Percentiles rank a stretch among this genome's conserved stretches.
These are phyloP conservation scores for Ramalina intermedia DNA, from an alignment of 495 filamentous ascomycete species.

Conservation along the genomic window DNA sequence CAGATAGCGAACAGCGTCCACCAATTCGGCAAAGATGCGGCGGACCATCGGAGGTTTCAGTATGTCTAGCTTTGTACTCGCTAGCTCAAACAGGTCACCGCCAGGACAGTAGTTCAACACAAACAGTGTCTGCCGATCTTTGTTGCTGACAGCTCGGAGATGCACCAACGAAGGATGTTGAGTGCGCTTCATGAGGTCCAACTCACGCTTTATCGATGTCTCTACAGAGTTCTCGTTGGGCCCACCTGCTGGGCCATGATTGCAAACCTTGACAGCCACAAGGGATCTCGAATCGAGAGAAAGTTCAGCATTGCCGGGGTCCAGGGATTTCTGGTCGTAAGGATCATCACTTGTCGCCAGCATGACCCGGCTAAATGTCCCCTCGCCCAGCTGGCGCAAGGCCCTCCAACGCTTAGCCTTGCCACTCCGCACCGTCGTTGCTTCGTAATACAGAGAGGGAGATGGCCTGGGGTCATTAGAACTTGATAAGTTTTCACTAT, in stretches of 20 bases:
- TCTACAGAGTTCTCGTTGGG: slow-evolving; percentile 82
- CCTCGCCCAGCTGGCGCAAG: slow-evolving; percentile 70
- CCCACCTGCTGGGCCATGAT: slow-evolving; percentile 83
- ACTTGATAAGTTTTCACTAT: slow-evolving; percentile 17
- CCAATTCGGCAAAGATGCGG: slow-evolving; percentile 80
- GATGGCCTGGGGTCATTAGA: slow-evolving; percentile 16
- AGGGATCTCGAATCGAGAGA: slow-evolving; percentile 48
- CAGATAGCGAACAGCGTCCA: slow-evolving; percentile 72
- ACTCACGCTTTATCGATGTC: slow-evolving; percentile 80
- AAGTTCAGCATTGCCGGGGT: slow-evolving; percentile 30
- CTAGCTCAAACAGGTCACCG: slow-evolving; percentile 89
- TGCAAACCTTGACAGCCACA: slow-evolving; percentile 90
- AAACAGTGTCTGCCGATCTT: slow-evolving; percentile 64
- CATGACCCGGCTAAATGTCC: slow-evolving; percentile 89
- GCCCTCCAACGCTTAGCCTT: slow-evolving; percentile 56
- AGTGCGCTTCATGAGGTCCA: slow-evolving; percentile 78
- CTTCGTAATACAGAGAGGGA: slow-evolving; percentile 25
- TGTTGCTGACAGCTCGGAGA: slow-evolving; percentile 73
- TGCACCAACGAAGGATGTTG: slow-evolving; percentile 82
- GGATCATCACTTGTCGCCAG: slow-evolving; percentile 54
- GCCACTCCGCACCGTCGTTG: slow-evolving; percentile 38
- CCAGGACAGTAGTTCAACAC: slow-evolving; percentile 87
- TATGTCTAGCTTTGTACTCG: slow-evolving; percentile 46
- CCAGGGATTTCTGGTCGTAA: slow-evolving; percentile 13
- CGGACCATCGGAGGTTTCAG: slow-evolving; percentile 57